Evolutionary conservation across 495 filamentous ascomycete species (phyloP), one percentile per base, ranked within the genome.

Genomic region (Tirmania nivea): DNA sequence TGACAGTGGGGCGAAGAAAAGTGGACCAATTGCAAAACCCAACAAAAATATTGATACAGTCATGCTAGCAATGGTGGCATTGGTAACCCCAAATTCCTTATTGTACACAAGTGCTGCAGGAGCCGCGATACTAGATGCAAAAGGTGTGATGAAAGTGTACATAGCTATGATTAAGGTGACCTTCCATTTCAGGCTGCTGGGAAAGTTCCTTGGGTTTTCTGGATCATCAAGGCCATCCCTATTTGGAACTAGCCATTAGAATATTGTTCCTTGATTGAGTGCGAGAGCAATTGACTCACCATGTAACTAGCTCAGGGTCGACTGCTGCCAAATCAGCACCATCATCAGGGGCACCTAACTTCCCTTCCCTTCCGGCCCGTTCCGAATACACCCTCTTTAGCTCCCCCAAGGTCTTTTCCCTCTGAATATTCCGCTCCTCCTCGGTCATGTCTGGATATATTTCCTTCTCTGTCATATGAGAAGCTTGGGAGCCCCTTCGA

Each of bases 31-130:
- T 3, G 79, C 78, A 62, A 83, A 90, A 10, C 81, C 84, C 4
- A 89, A 71, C 12, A 88, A 67, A 64, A 89, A 88, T 56, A 83
- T 71, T 0, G 80, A 84, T 37, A 90, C 65, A 0, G 73, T 75
- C 36, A 88, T 66, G 25, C 78, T 70, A 20, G 55, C 52, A 51
- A 62, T 35, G 8, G 60, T 62, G 10, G 70, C 57, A 34, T 72
- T 71, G 0, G 61, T 59, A 34, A 87, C 80, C 16, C 74, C 57
- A 34, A 89, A 70, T 11, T 87, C 81, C 1, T 60, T 56, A 42
- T 70, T 67, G 35, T 86, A 74, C 0, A 70, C 56, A 8, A 61
- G 56, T 8, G 86, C 61, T 0, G 78, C 78, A 0, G 85, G 85
- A 0, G 84, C 79, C 7, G 88, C 74, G 74, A 89, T 85, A 10